Conservation (phyloP, 345 rosid species). For the Citrus reticulata region DNA sequence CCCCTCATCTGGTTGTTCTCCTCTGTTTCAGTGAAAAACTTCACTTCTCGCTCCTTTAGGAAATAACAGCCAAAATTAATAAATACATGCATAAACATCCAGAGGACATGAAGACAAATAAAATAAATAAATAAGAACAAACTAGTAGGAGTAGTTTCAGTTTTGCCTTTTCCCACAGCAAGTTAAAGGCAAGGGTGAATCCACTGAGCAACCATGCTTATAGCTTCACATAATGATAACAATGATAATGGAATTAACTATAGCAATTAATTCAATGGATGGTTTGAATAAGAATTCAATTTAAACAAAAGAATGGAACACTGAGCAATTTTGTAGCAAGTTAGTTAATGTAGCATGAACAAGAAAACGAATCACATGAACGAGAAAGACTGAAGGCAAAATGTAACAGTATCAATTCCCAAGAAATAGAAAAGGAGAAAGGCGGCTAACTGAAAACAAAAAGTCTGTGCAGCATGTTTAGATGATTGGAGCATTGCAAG, state of each 20-base stretch:
- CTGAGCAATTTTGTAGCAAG: not conserved
- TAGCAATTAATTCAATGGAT: not conserved
- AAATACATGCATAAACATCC: not conserved
- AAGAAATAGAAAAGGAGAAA: not conserved
- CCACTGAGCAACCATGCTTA: not conserved
- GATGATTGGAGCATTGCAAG: not conserved
- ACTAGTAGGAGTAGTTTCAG: not conserved
- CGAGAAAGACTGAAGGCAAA: not conserved
- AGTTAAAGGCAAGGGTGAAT: not conserved
- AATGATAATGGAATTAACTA: not conserved
- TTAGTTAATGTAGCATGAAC: not conserved
- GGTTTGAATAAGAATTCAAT: not conserved
- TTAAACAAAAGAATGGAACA: not conserved
- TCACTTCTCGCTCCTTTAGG: slow-evolving; percentile 89
- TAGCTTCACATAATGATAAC: not conserved
- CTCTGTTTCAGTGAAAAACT: slow-evolving; percentile 96
- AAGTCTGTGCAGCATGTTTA: not conserved
- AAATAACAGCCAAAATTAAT: slow-evolving; percentile 3
- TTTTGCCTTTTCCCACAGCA: not conserved
- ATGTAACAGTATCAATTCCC: not conserved
- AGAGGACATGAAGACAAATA: not conserved
- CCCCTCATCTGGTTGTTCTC: slow-evolving; percentile 99
- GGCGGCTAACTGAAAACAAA: not conserved
- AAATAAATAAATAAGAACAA: not conserved
- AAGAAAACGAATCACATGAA: not conserved